A percentile compares a stretch with the other conserved stretches of the same genome.
Evolutionary conservation across 495 filamentous ascomycete species (phyloP).

Genomic region (Tuber magnatum): DNA sequence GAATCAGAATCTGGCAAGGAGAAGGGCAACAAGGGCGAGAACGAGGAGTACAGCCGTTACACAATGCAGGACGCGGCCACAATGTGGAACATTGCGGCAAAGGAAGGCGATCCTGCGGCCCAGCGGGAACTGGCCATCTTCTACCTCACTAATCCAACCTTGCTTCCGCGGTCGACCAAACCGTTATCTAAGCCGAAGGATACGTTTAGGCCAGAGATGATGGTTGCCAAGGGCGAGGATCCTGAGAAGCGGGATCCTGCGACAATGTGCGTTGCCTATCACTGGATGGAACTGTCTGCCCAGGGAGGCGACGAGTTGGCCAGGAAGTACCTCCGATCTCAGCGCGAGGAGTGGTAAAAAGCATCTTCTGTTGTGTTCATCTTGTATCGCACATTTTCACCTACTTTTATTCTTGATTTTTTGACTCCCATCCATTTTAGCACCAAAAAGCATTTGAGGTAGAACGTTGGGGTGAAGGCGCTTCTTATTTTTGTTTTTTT

Average conservation of each 20-base stretch:
- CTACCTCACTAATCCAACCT: conserved; percentile 85
- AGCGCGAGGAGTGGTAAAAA: conserved; percentile 49
- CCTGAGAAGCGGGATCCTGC: conserved; percentile 69
- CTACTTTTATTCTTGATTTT: background rate
- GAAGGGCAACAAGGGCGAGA: conserved; percentile 39
- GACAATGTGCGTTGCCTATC: conserved; percentile 90
- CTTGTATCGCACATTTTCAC: background rate
- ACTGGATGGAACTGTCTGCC: conserved; percentile 95
- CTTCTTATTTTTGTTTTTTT: background rate
- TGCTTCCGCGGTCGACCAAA: conserved; percentile 73
- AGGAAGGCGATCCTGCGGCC: conserved; percentile 86
- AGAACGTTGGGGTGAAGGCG: background rate
- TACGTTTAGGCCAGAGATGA: conserved; percentile 83
- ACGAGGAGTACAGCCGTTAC: conserved; percentile 46
- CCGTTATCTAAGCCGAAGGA: conserved; percentile 79
- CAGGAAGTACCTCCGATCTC: conserved; percentile 66
- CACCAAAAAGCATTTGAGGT: conserved; percentile 4
- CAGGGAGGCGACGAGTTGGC: conserved; percentile 82
- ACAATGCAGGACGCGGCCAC: conserved; percentile 75
- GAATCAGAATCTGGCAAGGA: conserved; percentile 40
- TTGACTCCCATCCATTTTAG: background rate
- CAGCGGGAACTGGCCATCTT: conserved; percentile 90
- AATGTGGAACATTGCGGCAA: conserved; percentile 92
- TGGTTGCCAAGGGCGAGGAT: conserved; percentile 60
- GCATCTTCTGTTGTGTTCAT: background rate